A percentile compares a stretch with the other conserved stretches of the same genome.
Conservation (phyloP, 495 filamentous ascomycete genomes). For the Durotheca rogersii region DNA sequence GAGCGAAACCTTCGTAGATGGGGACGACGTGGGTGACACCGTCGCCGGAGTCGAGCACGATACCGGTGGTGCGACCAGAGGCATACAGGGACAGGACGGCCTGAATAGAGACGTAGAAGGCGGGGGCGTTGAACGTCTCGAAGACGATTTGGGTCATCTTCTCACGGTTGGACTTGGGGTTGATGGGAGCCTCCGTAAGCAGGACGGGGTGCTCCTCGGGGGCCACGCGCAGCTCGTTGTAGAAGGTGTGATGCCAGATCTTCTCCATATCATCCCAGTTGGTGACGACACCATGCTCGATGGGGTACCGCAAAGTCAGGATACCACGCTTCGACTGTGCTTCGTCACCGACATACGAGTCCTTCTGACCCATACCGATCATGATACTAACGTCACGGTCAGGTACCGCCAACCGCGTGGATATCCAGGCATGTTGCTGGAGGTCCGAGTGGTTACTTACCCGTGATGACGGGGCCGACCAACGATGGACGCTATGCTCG, state of each 20-base stretch:
- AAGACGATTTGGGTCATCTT: conserved; percentile 99
- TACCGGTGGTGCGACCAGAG: conserved; percentile 99
- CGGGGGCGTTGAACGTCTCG: conserved; percentile 99
- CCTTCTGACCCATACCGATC: conserved; percentile 99
- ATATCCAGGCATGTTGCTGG: conserved; percentile 1
- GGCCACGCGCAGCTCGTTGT: conserved; percentile 99
- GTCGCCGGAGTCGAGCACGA: conserved; percentile 99
- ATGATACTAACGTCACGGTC: conserved; percentile 78
- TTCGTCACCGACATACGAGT: conserved; percentile 99
- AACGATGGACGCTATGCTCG: conserved; percentile 85
- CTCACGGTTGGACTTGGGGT: conserved; percentile 99
- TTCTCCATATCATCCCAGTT: conserved; percentile 99
- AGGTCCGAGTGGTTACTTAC: conserved; percentile 57
- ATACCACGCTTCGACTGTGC: conserved; percentile 99
- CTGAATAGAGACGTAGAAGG: conserved; percentile 99
- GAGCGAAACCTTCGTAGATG: conserved; percentile 99
- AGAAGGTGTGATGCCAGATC: conserved; percentile 99
- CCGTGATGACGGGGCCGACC: conserved; percentile 99
- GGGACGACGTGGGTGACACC: conserved; percentile 99
- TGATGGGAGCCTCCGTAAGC: conserved; percentile 98
- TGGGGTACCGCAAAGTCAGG: conserved; percentile 97
- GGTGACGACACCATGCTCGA: conserved; percentile 99
- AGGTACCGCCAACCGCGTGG: conserved; percentile 28
- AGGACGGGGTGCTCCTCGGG: conserved; percentile 99
- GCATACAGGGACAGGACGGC: conserved; percentile 98